Conservation (phyloP, 2,329 filamentous ascomycete genomes). For the Paraphoma chrysanthemicola region DNA sequence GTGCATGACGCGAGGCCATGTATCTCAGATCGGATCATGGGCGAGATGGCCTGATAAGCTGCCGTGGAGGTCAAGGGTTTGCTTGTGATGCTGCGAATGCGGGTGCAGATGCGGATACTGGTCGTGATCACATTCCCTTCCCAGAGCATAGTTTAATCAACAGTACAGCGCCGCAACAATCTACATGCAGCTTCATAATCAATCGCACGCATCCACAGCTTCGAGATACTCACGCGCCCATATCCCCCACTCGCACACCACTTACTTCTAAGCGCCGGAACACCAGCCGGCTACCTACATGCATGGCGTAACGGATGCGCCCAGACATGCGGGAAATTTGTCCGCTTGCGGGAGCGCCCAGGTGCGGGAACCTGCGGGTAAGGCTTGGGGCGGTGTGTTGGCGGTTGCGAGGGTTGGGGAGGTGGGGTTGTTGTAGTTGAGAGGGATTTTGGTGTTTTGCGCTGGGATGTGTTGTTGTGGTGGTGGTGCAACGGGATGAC, state of each 20-base stretch:
- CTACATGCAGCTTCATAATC: no score
- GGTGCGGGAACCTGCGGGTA: conserved; percentile 7
- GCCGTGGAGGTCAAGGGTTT: no score
- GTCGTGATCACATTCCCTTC: no score
- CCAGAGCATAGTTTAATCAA: no score
- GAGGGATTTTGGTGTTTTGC: background rate
- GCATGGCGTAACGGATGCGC: conserved; percentile 3
- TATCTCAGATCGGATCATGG: background rate
- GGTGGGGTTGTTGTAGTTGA: background rate
- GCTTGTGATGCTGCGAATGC: no score
- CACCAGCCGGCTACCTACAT: conserved; percentile 13
- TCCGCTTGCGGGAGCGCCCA: background rate
- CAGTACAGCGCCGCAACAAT: no score
- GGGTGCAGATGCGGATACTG: no score
- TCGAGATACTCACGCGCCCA: background rate
- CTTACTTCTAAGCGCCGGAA: conserved; percentile 1
- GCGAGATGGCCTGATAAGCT: no score
- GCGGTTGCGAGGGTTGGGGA: background rate
- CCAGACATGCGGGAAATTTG: background rate
- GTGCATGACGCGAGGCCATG: background rate
- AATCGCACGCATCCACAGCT: no score
- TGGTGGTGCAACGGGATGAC: background rate
- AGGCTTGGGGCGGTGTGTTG: conserved; percentile 8
- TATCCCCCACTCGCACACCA: no score
- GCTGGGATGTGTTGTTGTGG: background rate